Percentiles rank a stretch among this genome's conserved stretches.
Evolutionary conservation across 768 basidiomycete species (phyloP).

Genomic region (Chalciporus pseudorubinellus): DNA sequence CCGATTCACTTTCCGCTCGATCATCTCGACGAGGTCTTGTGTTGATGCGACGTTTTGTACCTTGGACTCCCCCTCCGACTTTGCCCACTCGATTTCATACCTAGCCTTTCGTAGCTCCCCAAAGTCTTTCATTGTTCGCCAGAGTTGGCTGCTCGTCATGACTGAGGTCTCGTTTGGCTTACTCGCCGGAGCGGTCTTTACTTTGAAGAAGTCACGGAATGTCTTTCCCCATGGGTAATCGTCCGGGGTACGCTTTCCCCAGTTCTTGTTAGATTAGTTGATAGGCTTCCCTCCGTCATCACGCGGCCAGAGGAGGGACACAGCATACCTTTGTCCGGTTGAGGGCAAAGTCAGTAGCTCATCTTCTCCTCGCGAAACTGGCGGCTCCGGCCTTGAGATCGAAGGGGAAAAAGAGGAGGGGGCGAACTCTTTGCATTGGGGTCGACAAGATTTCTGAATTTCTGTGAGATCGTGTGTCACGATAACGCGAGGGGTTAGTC

Average conservation of each 20-base stretch:
- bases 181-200: constrained; percentile 2
- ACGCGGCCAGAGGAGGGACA: neutral
- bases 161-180: neutral
- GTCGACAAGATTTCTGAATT: too few relatives aligned
- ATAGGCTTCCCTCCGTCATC: neutral
- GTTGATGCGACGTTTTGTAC: constrained; percentile 16
- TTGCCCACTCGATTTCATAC: constrained; percentile 22
- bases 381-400: neutral
- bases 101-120: constrained; percentile 18
- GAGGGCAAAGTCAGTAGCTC: neutral
- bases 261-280: neutral
- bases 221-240: constrained; percentile 28
- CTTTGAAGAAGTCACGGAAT: constrained; percentile 25
- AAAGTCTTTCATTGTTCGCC: constrained; percentile 3
- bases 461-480: too few relatives aligned
- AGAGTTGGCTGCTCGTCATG: constrained; percentile 22
- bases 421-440: neutral
- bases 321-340: neutral
- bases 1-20: neutral
- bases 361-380: neutral
- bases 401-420: neutral
- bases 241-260: constrained; percentile 21
- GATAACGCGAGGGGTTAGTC: too few relatives aligned
- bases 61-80: constrained; percentile 22
- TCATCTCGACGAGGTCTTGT: constrained; percentile 9